Conservation (phyloP, 176 grass and related monocot species). For the Rhynchospora breviuscula region DNA sequence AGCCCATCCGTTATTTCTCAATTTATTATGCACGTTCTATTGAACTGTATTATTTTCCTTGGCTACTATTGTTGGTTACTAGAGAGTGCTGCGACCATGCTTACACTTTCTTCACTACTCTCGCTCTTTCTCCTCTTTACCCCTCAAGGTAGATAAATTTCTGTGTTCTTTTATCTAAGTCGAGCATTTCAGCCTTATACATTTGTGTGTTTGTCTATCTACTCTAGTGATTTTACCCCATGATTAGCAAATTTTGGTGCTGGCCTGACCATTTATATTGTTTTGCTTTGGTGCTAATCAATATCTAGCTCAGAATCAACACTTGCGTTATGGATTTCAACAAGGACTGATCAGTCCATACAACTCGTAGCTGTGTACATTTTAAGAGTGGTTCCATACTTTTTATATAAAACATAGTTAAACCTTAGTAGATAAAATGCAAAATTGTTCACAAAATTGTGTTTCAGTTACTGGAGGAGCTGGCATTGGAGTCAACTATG, state of each 20-base stretch:
- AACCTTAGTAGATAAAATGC: neutral
- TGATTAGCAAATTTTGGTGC: neutral
- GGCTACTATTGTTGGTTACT: neutral
- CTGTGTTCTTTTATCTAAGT: neutral
- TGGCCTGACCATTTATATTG: neutral
- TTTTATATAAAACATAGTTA: neutral
- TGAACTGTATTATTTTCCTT: neutral
- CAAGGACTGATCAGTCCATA: neutral
- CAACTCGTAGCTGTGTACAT: neutral
- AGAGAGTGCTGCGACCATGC: neutral
- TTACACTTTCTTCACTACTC: neutral
- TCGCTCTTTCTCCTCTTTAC: neutral
- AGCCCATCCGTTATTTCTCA: neutral
- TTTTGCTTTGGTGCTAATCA: neutral
- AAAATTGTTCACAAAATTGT: neutral
- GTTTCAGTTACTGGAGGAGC: conserved; percentile 19
- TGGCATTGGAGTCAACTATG: conserved; percentile 67
- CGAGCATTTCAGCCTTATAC: neutral
- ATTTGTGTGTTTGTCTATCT: neutral
- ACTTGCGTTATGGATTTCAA: neutral
- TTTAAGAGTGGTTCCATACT: neutral
- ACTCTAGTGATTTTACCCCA: neutral
- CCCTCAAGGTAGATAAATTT: conserved; percentile 14
- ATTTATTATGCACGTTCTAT: neutral
- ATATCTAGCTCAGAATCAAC: neutral